Percentiles rank a stretch among this genome's conserved stretches.
phyloP scores from a whole-genome alignment of 2,329 filamentous ascomycete genomes.

The Cyphellophora attinorum region DNA sequence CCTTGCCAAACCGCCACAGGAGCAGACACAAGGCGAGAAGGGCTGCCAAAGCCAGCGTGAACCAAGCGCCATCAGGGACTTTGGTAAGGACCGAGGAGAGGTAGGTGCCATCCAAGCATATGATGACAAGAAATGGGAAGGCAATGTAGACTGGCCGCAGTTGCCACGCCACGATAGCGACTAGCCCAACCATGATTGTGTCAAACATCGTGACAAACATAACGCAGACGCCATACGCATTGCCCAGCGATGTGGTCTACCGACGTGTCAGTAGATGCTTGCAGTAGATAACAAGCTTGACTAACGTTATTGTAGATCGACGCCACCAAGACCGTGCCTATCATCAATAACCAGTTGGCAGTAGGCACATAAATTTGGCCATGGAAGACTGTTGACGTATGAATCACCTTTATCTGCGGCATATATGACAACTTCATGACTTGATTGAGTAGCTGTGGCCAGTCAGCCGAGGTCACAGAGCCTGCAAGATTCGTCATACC shows the following conservation, averaged over 20 bases:
- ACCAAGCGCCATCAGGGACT: conserved; percentile 69
- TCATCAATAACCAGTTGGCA: conserved; percentile 68
- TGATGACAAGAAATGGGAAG: conserved; percentile 53
- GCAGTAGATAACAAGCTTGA: too few species aligned
- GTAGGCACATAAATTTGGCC: conserved; percentile 69
- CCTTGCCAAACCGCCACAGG: conserved; percentile 71
- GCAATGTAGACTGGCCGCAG: conserved; percentile 48
- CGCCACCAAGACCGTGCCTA: conserved; percentile 65
- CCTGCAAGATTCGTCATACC: conserved; percentile 22
- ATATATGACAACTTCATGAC: conserved; percentile 67
- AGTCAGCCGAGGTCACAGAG: conserved; percentile 2
- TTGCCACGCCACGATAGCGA: conserved; percentile 64
- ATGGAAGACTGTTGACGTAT: conserved; percentile 61
- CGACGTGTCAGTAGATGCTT: too few species aligned
- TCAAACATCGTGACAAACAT: conserved; percentile 72
- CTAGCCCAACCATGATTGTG: conserved; percentile 63
- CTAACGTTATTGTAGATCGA: conserved; percentile 65
- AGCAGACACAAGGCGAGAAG: conserved; percentile 58
- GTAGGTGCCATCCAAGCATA: conserved; percentile 59
- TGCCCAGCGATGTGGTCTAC: conserved; percentile 55
- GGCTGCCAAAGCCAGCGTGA: conserved; percentile 57
- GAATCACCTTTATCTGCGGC: conserved; percentile 63
- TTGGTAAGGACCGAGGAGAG: conserved; percentile 62
- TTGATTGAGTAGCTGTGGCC: conserved; percentile 47
- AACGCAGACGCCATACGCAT: conserved; percentile 71